Percentiles rank a stretch among this genome's conserved stretches.
Conservation (phyloP, 1,284 basidiomycete genomes). For the Sporisorium exsertum region DNA sequence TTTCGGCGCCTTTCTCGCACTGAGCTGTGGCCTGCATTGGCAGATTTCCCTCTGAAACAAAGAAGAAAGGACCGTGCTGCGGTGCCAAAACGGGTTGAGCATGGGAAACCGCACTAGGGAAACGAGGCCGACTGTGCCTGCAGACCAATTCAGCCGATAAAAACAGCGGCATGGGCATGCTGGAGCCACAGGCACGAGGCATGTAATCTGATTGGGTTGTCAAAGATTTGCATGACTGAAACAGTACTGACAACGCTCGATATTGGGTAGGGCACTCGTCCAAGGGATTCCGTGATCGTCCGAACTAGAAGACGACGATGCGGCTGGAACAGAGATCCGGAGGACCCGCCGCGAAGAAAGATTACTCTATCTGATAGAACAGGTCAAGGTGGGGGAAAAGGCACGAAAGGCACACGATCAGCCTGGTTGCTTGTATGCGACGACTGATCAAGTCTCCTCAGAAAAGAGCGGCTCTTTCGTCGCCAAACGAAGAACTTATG, state of each 20-base stretch:
- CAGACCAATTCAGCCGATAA: not conserved
- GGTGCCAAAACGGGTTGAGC: too few species aligned
- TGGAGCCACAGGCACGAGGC: not conserved
- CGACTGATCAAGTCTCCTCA: not conserved
- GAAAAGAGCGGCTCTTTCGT: not conserved
- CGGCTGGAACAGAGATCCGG: not conserved
- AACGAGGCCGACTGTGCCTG: too few species aligned
- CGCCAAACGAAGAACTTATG: not conserved
- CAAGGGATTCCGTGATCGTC: conserved; percentile 5
- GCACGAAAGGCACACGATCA: not conserved
- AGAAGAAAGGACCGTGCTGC: not conserved
- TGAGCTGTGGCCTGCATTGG: not conserved
- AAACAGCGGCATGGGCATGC: not conserved
- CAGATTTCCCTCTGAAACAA: not conserved
- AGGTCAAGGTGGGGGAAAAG: not conserved
- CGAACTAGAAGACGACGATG: not conserved
- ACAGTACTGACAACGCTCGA: not conserved
- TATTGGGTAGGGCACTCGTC: not conserved
- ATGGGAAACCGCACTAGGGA: too few species aligned
- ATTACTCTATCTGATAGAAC: not conserved
- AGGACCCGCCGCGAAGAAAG: not conserved
- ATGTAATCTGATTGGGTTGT: not conserved
- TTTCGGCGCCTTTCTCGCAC: not conserved
- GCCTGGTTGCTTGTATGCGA: not conserved
- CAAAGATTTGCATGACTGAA: conserved; percentile 14